Evolutionary conservation across 495 filamentous ascomycete genomes (phyloP).

Genomic region (Bathelium albidoporum): DNA sequence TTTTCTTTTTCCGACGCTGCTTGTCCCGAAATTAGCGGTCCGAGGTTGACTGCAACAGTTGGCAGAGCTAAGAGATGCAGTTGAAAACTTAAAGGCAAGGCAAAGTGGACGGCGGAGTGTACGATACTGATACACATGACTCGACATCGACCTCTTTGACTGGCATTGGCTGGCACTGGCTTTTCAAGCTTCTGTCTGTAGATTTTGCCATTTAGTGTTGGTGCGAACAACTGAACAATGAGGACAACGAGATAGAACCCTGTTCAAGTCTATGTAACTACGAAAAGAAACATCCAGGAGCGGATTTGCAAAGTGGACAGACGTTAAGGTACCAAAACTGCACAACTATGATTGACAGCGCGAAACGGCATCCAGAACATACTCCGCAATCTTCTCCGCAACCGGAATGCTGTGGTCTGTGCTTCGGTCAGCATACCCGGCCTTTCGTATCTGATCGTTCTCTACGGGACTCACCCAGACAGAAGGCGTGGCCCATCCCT

Average conservation of each 20-base stretch:
- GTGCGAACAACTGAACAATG: not conserved
- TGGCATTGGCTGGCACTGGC: not conserved
- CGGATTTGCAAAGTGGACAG: not conserved
- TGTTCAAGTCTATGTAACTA: not conserved
- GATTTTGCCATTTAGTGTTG: not conserved
- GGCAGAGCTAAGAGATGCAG: too few species aligned
- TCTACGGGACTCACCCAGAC: slow-evolving; percentile 48
- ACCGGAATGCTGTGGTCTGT: slow-evolving; percentile 18
- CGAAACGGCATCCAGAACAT: slow-evolving; percentile 32
- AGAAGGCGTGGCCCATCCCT: slow-evolving; percentile 71
- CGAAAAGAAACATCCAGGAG: not conserved
- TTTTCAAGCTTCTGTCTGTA: not conserved
- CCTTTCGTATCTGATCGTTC: not conserved
- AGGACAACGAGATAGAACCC: not conserved
- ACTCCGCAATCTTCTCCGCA: slow-evolving; percentile 50
- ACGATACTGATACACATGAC: not conserved
- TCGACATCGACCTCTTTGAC: not conserved
- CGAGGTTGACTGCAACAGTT: too few species aligned
- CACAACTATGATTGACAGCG: not conserved
- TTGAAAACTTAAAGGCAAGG: too few species aligned
- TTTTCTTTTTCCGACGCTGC: not conserved
- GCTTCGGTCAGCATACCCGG: not conserved
- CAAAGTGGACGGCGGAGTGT: not conserved
- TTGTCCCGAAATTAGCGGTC: too few species aligned
- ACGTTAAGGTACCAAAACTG: not conserved